Conservation (phyloP, 441 rosid species). For the Erodium chrysanthum region DNA sequence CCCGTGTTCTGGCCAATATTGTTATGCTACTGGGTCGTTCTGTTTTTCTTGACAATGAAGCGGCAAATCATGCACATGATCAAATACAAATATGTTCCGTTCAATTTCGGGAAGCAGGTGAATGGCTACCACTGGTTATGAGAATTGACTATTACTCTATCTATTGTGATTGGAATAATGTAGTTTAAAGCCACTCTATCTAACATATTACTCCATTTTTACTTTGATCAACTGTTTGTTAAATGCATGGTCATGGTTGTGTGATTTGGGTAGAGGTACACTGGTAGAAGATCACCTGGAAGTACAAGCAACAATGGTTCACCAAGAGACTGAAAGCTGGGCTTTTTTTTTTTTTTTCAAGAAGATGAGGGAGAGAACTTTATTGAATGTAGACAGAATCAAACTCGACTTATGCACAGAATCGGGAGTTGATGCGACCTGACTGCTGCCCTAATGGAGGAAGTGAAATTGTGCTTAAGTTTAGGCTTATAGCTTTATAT, state of each 20-base stretch:
- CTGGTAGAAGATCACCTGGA: constrained; percentile 24
- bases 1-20: constrained; percentile 74
- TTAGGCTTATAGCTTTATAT: not conserved
- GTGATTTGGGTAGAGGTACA: constrained; percentile 27
- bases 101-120: constrained; percentile 61
- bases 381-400: not conserved
- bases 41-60: constrained; percentile 60
- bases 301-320: constrained; percentile 20
- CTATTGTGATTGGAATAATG: too few relatives aligned
- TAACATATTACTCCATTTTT: not conserved
- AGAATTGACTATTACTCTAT: too few relatives aligned
- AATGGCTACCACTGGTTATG: too few relatives aligned
- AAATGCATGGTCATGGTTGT: not conserved
- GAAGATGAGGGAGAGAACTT: not conserved
- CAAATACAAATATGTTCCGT: constrained; percentile 54
- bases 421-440: not conserved
- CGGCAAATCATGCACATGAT: constrained; percentile 69
- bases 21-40: constrained; percentile 53
- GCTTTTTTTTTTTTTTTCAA: not conserved
- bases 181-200: constrained; percentile 4
- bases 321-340: constrained; percentile 24
- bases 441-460: too few relatives aligned
- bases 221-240: not conserved
- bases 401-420: not conserved
- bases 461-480: constrained; percentile 7